Evolutionary conservation across 768 basidiomycete genomes (phyloP), one percentile per base, ranked within the genome.

Genomic region (Boletus patriciae): DNA sequence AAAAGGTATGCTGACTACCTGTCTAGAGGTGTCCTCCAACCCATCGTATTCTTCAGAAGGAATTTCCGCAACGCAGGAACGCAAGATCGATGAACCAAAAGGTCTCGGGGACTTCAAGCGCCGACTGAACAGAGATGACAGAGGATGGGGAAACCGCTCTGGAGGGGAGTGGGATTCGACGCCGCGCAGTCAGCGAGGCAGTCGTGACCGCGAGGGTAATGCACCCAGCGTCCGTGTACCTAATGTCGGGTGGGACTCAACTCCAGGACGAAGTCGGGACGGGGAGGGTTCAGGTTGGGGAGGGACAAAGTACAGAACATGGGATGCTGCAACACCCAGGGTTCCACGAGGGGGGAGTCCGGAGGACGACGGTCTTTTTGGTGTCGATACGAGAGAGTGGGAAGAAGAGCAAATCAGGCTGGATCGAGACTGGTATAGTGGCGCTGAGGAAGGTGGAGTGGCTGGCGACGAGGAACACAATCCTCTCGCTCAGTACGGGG

Each of bases 381-480:
- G 82, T 9, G 71, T 95, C 29, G 90, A 94, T 67, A 79, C 82
- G 43, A 79, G 90, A 48, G 96, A 97, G 66, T 99, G 96, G 97
- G 97, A 98, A 71, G 96, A 98, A 65, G 97, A 98, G 70, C 94
- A 97, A 70, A 81, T 94, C 13, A 81, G 81, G 57, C 68, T 98
- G 66, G 97, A 99, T 72, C 80, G 97, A 27, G 94, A 98, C 66
- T 99, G 97, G 97, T 99, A 98, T 69, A 87, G 85, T 50, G 88
- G 90, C 44, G 92, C 90, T 23, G 96, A 94, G 66, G 94, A 94
- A 58, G 91, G 88, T 21, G 86, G 83, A 3, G 76, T 94, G 19
- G 89, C 89, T 13, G 91, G 88, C 12, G 92, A 97, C 61, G 94
- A 94, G 51, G 94, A 94, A 62, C 89, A 92, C 67, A 98, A 96